Evolutionary conservation across 495 filamentous ascomycete genomes (phyloP), one percentile per base, ranked within the genome.

Genomic region (Trichoderma asperelloides): DNA sequence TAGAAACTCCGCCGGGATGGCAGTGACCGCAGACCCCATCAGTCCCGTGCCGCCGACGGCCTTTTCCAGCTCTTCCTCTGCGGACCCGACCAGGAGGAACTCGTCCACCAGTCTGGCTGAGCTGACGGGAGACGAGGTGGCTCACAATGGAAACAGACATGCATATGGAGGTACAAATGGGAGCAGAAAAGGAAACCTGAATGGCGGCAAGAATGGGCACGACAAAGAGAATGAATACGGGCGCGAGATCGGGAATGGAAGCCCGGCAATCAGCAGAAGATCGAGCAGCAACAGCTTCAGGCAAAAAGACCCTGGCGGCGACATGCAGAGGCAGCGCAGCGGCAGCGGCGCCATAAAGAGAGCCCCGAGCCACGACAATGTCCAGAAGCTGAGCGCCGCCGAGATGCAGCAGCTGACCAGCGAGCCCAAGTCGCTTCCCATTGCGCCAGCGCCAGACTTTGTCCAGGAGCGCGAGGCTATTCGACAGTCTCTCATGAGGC

Each of bases 341-440:
- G 9, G 55, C 3, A 63, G 66, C 49, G 18, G 60, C 49, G 33
- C 51, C 37, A 43, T 67, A 18, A 27, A 43, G 5, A 72, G 69
- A 63, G 70, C 68, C 40, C 30, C 66, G 30, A 74, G 72, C 67
- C 70, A 75, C 28, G 71, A 71, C 64, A 78, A 71, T 67, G 72
- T 78, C 55, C 73, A 80, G 55, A 84, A 81, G 68, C 78, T 86
- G 57, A 82, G 81, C 3, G 80, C 81, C 12, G 77, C 75, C 63
- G 76, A 84, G 73, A 78, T 85, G 63, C 73, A 80, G 55, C 79
- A 78, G 16, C 73, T 86, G 41, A 79, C 81, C 6, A 75, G 77
- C 21, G 78, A 80, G 15, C 78, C 80, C 9, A 74, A 81, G 40
- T 80, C 76, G 21, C 69, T 81, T 11, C 79, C 78, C 51, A 72